Base-by-base conservation (phyloP, 164 flowering plant genomes). In the Saururus chinensis region DNA sequence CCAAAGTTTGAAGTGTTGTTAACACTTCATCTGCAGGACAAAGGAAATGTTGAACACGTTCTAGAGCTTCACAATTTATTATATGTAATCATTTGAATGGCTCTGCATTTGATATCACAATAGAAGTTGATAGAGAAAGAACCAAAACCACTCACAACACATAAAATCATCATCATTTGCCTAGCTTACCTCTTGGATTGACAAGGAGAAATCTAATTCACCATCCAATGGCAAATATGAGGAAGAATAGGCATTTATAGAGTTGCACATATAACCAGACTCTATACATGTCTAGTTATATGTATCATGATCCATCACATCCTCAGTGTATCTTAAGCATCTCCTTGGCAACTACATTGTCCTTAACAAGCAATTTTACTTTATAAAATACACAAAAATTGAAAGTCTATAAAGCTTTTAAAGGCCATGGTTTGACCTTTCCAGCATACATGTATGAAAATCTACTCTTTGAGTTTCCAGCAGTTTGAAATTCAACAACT, bases 1-100 rank as follows among this genome's bases (percentile, higher is more conserved):
- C n/a, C n/a, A n/a, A n/a, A n/a, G n/a, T n/a, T 65, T 95, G 99
- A 72, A 95, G 97, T 13, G 99, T 95, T 8, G 97, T 95, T 37
- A 95, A 60, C 63, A 79, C 78, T 64, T 97, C 99, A 68, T 91
- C 99, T 95, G n/a, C n/a, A 25, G 14, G 24, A 17, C n/a, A 57
- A 17, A 57, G 16, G 4, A 4, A 41, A 40, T 19, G 9, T 40
- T 10, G 17, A 17, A 57, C 40, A 16, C 10, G 20, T 16, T 45
- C 37, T 9, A 40, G 17, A 30, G 60, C 1, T 70, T n/a, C n/a
- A n/a, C n/a, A n/a, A n/a, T n/a, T n/a, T n/a, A n/a, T n/a, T n/a
- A n/a, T n/a, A n/a, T n/a, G n/a, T n/a, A n/a, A n/a, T n/a, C n/a
- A n/a, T n/a, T n/a, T n/a, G n/a, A n/a, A n/a, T n/a, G 98, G 98